Evolutionary conservation across 2,329 filamentous ascomycete genomes (phyloP).

Genomic region (Fusarium oligoseptatum): DNA sequence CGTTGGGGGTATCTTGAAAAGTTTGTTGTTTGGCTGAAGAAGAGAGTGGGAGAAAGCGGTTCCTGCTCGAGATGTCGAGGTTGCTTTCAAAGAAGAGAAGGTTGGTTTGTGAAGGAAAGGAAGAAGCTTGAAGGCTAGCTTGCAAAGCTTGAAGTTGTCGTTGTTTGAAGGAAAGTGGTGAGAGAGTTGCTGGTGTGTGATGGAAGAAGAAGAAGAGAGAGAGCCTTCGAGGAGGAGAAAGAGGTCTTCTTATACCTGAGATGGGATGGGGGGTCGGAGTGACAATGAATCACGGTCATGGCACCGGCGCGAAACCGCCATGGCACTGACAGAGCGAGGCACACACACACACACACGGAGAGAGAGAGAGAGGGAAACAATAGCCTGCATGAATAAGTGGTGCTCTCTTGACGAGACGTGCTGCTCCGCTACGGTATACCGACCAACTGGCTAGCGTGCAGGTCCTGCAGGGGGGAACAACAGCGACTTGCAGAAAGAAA

Average conservation of each 20-base stretch:
- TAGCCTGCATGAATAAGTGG: conserved; percentile 9
- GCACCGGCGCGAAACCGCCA: not conserved
- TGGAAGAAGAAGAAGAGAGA: conserved; percentile 11
- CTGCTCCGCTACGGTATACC: not conserved
- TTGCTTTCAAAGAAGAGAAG: not conserved
- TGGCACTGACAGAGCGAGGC: not conserved
- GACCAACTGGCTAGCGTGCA: conserved; percentile 18
- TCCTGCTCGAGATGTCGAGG: not conserved
- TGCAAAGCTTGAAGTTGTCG: conserved; percentile 12
- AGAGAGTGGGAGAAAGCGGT: not conserved
- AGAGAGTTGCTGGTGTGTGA: conserved; percentile 3
- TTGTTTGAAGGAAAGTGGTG: conserved; percentile 7
- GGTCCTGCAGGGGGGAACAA: conserved; percentile 3
- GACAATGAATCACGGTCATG: conserved; percentile 28
- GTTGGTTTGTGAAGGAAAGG: not conserved
- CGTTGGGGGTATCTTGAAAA: not conserved
- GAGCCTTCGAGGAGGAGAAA: not conserved
- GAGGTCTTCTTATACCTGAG: conserved; percentile 26
- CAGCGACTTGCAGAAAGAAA: not conserved
- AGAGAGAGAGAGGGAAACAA: conserved; percentile 5
- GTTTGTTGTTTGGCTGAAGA: not conserved
- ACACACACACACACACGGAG: not conserved
- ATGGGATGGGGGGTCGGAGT: not conserved
- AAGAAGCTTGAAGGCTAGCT: conserved; percentile 22
- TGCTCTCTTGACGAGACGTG: not conserved